A percentile compares a stretch with the other conserved stretches of the same genome.
phyloP scores from a whole-genome alignment of 1,284 basidiomycete species.

The Ustilago tritici region DNA sequence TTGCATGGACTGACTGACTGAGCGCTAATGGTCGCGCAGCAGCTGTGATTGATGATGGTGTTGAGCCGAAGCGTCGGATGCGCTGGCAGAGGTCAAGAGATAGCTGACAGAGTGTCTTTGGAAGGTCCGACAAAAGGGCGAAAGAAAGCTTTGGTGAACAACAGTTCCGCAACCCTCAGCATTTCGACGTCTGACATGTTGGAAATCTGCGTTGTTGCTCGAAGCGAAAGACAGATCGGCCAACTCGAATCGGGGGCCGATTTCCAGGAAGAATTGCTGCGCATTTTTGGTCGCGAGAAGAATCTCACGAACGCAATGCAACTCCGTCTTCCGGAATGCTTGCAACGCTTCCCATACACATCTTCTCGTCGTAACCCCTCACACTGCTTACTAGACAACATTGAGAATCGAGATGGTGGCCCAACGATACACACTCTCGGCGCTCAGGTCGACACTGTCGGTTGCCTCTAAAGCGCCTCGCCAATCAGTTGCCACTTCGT shows the following conservation, averaged over 20 bases:
- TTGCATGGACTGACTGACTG: slow-evolving; percentile 14
- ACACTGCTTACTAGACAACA: not conserved
- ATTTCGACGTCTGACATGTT: slow-evolving; percentile 1
- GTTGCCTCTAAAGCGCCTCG: slow-evolving; percentile 35
- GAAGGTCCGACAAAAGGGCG: slow-evolving; percentile 8
- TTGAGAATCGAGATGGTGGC: slow-evolving; percentile 40
- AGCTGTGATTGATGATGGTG: not conserved
- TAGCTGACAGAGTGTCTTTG: not conserved
- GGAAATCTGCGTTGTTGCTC: not conserved
- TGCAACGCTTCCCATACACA: not conserved
- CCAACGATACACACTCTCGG: slow-evolving; percentile 45
- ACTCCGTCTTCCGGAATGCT: slow-evolving; percentile 15
- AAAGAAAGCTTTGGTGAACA: not conserved
- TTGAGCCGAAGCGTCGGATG: not conserved
- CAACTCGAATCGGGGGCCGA: not conserved
- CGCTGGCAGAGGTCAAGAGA: slow-evolving; percentile 3
- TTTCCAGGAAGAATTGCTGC: slow-evolving; percentile 8
- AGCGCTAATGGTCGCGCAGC: slow-evolving; percentile 6
- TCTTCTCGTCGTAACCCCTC: not conserved
- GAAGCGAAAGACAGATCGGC: slow-evolving; percentile 4
- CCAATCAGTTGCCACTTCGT: slow-evolving; percentile 36
- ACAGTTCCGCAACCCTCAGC: not conserved
- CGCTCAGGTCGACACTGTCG: slow-evolving; percentile 48
- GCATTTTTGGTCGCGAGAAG: slow-evolving; percentile 13
- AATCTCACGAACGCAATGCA: not conserved